Base-by-base conservation (phyloP, 768 basidiomycete genomes). In the Rhizopogon vulgaris region DNA sequence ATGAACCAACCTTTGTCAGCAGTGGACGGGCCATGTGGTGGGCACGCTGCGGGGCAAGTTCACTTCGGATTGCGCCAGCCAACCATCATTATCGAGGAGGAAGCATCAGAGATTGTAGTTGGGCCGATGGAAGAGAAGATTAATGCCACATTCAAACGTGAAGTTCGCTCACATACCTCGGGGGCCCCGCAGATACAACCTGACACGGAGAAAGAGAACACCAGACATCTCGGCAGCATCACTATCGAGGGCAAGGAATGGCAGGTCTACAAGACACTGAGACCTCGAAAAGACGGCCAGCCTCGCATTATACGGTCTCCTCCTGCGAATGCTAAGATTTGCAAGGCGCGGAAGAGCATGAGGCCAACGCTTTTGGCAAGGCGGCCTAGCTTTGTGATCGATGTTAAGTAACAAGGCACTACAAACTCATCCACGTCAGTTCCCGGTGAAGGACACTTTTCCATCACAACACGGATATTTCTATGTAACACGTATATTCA, bases 71-170 rank as follows among this genome's bases (percentile, higher is more conserved):
- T 39, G 5, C 48, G 54, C 7, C 22, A 41, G 17, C 57, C 48
- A 1, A 60, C 56, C 1, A 52, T 56, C 27, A 28, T 52, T 36
- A 17, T 65, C 36, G 46, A 43, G 8, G 49, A 59, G 39, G 40
- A 48, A 56, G 45, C n/a, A n/a, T n/a, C n/a, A n/a, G n/a, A 36
- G 5, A 14, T 50, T 49, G 34, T 41, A 45, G 56, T 50, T 17
- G 64, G 66, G 1, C 60, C 64, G 0, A 45, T 52, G 10, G 60
- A 57, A 42, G 64, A 62, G 52, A n/a, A 53, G 8, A 30, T 58
- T 27, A 49, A 56, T 38, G 36, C 48, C 12, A 38, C 38, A 3
- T 56, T 51, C 32, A 32, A 18, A 17, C 41, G 40, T 22, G 18
- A 50, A 12, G 34, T 32, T 51, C 30, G 32, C 50, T n/a, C 51